Evolutionary conservation across 2,329 filamentous ascomycete species (phyloP), one percentile per base, ranked within the genome.

Genomic region (Aureobasidium sp.): DNA sequence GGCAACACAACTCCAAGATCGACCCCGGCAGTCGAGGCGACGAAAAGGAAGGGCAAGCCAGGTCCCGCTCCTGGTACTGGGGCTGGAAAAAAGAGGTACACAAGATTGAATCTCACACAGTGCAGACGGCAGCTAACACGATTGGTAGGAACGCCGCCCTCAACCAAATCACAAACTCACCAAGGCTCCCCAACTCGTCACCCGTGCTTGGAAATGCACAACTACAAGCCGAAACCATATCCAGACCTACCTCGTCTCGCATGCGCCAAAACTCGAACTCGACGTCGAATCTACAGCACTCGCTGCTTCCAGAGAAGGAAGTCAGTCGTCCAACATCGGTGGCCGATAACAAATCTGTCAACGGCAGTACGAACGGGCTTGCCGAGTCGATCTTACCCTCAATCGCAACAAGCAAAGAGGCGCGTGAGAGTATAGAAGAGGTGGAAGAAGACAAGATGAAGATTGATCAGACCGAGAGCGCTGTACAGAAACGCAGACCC

Each of bases 71-170:
- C 89, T 66, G 81, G 84, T n/a, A 44, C 47, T 53, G 52, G 45
- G 15, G 84, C 85, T 66, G 73, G 84, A 33, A 92, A 93, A 76
- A 96, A 92, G 77, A 93, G 85, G 88, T 89, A 81, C 69, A 81
- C 76, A n/a, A 33, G 27, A 1, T 31, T 11, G 11, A 3, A 3
- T 14, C 2, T 24, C 5, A 8, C 14, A 33, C 15, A 19, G 4
- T 31, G 15, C 4, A 27, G 2, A 19, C 27, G 19, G 2, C 40
- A 27, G 37, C 53, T 57, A 29, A 57, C 35, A 17, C 17, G 29
- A 15, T 22, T 69, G 35, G 68, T 67, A 17, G 69, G 68, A 22
- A 69, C 78, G 77, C 69, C 75, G 78, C 67, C 76, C 77, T 65
- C 76, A 78, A 81, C 79, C 63, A 82, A 5, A 65, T 64, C 3